Conservation (phyloP, 306 rosid genomes). For the Coriaria nepalensis region DNA sequence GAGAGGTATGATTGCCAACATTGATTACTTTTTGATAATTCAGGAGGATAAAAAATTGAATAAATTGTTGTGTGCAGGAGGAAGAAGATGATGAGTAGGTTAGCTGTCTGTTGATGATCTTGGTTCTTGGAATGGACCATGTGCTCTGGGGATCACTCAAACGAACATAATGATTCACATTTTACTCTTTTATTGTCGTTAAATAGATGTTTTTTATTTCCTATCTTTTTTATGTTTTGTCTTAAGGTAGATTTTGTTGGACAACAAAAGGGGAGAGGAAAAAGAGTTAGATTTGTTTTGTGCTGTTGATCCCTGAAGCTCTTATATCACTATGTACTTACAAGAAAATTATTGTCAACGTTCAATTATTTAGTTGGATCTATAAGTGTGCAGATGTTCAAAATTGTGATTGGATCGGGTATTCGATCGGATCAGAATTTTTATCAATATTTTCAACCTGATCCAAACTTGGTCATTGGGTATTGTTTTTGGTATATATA, state of each 20-base stretch:
- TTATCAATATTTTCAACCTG: too few species aligned
- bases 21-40: neutral
- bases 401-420: too few species aligned
- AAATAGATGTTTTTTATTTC: slow-evolving; percentile 4
- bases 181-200: slow-evolving; percentile 12
- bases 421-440: too few species aligned
- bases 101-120: too few species aligned
- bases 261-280: slow-evolving; percentile 1
- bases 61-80: slow-evolving; percentile 17
- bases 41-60: too few species aligned
- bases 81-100: slow-evolving; percentile 58
- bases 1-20: slow-evolving; percentile 16
- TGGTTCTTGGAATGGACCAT: too few species aligned
- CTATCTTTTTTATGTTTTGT: slow-evolving; percentile 5
- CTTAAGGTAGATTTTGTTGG: too few species aligned
- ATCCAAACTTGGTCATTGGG: too few species aligned
- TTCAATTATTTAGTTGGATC: too few species aligned
- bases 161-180: slow-evolving; percentile 3
- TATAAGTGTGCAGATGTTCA: too few species aligned
- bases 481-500: too few species aligned
- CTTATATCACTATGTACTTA: slow-evolving; percentile 6
- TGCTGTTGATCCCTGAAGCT: neutral
- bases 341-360: slow-evolving; percentile 5
- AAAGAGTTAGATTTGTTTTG: neutral
- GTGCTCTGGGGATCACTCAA: too few species aligned